Conservation (phyloP, 306 rosid species). For the Quercus wislizeni region DNA sequence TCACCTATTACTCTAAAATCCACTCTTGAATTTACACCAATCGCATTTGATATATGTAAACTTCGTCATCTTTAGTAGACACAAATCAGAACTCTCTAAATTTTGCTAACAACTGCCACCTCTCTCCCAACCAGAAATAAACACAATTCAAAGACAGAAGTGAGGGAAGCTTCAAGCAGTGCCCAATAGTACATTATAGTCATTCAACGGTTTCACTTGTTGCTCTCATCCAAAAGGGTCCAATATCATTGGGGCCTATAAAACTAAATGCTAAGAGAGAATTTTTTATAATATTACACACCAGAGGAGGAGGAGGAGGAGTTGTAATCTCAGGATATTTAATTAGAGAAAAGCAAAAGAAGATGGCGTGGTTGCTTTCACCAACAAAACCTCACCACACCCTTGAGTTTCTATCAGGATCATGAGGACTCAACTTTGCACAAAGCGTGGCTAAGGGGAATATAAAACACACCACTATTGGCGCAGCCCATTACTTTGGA, state of each 20-base stretch:
- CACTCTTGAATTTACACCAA: too few species aligned
- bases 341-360: conserved; percentile 7
- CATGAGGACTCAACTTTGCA: conserved; percentile 25
- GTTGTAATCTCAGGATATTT: background rate
- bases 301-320: background rate
- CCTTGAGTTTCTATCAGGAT: conserved; percentile 9
- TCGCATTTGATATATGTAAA: too few species aligned
- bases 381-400: conserved; percentile 20
- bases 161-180: background rate
- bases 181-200: background rate
- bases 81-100: background rate
- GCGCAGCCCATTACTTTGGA: conserved; percentile 29
- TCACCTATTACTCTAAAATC: too few species aligned
- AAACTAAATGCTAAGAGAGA: too few species aligned
- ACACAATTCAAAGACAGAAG: background rate
- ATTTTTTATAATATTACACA: too few species aligned
- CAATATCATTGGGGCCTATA: conserved; percentile 10
- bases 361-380: conserved; percentile 39
- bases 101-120: background rate
- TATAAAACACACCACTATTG: conserved; percentile 17
- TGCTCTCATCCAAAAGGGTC: conserved; percentile 14
- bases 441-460: conserved; percentile 19
- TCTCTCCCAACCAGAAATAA: background rate
- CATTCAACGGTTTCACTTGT: background rate
- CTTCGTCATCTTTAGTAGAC: too few species aligned